These are phyloP conservation scores for Fusarium palustre DNA, from an alignment of 2,329 filamentous ascomycete species.

Conservation along the genomic window DNA sequence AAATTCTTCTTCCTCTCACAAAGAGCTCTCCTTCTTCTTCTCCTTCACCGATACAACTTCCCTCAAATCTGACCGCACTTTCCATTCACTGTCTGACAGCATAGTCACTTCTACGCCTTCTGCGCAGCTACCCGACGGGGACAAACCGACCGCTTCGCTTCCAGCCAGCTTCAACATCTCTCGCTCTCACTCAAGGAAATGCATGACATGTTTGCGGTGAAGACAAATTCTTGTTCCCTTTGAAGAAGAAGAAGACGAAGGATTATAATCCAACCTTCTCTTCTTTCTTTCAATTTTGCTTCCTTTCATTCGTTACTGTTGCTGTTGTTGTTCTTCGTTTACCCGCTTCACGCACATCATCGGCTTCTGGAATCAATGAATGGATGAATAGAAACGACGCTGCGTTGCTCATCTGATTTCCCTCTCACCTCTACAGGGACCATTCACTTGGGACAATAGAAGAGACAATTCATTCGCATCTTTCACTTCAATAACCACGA, in stretches of 20 bases:
- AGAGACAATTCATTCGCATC: constrained; percentile 10
- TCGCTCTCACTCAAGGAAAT: not conserved
- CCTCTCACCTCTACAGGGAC: not conserved
- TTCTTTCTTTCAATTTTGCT: not conserved
- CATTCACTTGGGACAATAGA: constrained; percentile 21
- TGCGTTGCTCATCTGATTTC: constrained; percentile 18
- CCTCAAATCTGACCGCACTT: constrained; percentile 15
- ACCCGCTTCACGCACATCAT: constrained; percentile 11
- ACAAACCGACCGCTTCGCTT: constrained; percentile 22
- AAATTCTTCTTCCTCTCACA: not conserved
- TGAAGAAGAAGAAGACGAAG: not conserved
- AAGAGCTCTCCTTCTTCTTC: not conserved
- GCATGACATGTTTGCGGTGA: not conserved
- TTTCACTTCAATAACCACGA: not conserved
- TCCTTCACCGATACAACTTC: not conserved
- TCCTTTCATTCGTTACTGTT: not conserved
- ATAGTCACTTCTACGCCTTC: constrained; percentile 1
- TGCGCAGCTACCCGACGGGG: constrained; percentile 31
- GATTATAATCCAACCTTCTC: not conserved
- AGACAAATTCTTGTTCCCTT: constrained; percentile 2
- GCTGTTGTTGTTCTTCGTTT: not conserved
- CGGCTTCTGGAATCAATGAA: constrained; percentile 14
- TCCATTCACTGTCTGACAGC: constrained; percentile 1
- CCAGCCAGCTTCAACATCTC: not conserved
- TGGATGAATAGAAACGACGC: constrained; percentile 22